Evolutionary conservation across 139 green algal genomes (phyloP).

Genomic region (Picochlorum sp.): DNA sequence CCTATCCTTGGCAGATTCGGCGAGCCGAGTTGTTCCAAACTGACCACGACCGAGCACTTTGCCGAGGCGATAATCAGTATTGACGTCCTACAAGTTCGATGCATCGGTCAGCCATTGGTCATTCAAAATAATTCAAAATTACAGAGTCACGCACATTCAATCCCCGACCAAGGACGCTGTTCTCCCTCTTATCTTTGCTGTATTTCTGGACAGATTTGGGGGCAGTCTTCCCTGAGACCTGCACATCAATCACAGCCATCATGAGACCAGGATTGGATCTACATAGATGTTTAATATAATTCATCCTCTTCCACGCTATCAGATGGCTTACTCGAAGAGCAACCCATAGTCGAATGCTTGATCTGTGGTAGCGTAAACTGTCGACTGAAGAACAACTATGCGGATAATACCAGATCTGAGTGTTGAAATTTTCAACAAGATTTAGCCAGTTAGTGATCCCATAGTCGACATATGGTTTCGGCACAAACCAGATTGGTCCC

Average conservation of each 20-base stretch:
- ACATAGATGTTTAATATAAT: too few relatives aligned
- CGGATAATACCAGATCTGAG: background rate
- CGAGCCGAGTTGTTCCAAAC: constrained; percentile 54
- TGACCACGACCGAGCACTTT: constrained; percentile 40
- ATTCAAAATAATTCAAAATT: background rate
- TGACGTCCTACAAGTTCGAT: constrained; percentile 34
- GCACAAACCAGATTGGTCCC: too few relatives aligned
- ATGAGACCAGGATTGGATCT: background rate
- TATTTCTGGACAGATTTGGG: background rate
- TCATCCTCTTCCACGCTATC: too few relatives aligned
- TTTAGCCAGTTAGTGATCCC: too few relatives aligned
- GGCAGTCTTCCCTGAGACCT: background rate
- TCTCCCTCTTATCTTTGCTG: background rate
- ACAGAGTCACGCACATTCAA: background rate
- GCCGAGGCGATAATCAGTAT: constrained; percentile 32
- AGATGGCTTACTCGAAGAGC: too few relatives aligned
- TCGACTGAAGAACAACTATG: too few relatives aligned
- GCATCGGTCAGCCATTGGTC: background rate
- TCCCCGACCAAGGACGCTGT: background rate
- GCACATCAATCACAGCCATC: background rate
- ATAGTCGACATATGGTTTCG: too few relatives aligned
- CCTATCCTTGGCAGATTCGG: constrained; percentile 23
- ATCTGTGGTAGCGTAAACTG: too few relatives aligned
- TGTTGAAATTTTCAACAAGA: too few relatives aligned
- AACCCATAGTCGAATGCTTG: too few relatives aligned